Evolutionary conservation across 2,329 filamentous ascomycete species (phyloP).

Genomic region (Aureobasidium sp.): DNA sequence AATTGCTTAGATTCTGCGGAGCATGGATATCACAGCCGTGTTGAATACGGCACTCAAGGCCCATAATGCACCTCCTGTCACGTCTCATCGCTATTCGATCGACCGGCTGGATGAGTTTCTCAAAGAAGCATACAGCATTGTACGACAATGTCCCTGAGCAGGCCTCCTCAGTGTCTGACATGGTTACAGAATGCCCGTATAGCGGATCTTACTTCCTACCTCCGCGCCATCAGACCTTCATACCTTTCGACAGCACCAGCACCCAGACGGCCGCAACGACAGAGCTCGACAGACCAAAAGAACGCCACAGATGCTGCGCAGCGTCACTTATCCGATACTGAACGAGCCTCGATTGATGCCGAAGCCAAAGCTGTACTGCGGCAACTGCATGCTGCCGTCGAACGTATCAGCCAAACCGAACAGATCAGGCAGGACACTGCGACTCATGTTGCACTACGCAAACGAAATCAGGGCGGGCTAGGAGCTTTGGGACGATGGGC

Average conservation of each 20-base stretch:
- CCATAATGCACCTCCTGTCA: constrained; percentile 46
- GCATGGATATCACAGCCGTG: constrained; percentile 55
- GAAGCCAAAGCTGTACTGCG: constrained; percentile 79
- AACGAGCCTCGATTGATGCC: constrained; percentile 81
- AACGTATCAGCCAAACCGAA: constrained; percentile 73
- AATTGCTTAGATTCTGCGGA: neutral
- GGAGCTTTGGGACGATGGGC: constrained; percentile 66
- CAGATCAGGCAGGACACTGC: constrained; percentile 72
- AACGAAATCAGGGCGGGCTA: constrained; percentile 54
- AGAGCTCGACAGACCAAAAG: constrained; percentile 23
- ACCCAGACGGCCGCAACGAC: constrained; percentile 38
- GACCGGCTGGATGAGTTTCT: constrained; percentile 71
- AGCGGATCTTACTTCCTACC: constrained; percentile 67
- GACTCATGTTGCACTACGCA: constrained; percentile 62
- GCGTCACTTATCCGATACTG: constrained; percentile 64
- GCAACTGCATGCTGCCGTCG: constrained; percentile 76
- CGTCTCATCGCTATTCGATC: constrained; percentile 37
- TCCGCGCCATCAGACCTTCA: constrained; percentile 75
- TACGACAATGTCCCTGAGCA: constrained; percentile 38
- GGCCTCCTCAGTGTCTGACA: constrained; percentile 22
- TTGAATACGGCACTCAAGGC: constrained; percentile 63
- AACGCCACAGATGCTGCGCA: constrained; percentile 34
- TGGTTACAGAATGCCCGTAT: constrained; percentile 71
- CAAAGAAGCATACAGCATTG: constrained; percentile 89
- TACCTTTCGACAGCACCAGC: constrained; percentile 80